These are phyloP conservation scores for Dendrocalamus sinicus DNA, from an alignment of 176 grass and related monocot genomes.

Conservation along the genomic window DNA sequence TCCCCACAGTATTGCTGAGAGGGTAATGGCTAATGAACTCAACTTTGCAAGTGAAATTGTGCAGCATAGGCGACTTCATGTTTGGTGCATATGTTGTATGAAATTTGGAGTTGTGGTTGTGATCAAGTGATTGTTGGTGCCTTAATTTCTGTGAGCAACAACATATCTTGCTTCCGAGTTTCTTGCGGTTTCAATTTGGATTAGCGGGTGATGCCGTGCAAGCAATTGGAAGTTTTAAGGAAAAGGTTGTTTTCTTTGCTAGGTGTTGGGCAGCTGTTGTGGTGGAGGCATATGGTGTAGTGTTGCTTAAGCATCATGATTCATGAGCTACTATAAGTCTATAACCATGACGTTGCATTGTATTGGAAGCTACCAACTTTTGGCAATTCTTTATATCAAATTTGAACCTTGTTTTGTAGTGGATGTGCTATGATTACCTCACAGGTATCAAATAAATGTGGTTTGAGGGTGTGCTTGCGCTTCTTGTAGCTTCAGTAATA, in stretches of 20 bases:
- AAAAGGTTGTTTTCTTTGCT: conserved; percentile 38
- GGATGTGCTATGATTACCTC: conserved; percentile 30
- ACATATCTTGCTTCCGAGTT: background rate
- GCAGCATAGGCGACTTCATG: background rate
- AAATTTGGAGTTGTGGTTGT: background rate
- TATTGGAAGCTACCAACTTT: conserved; percentile 48
- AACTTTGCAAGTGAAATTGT: background rate
- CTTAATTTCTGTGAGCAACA: background rate
- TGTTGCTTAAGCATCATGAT: conserved; percentile 44
- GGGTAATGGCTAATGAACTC: conserved; percentile 48
- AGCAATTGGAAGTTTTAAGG: conserved; percentile 26
- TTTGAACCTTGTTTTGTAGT: conserved; percentile 45
- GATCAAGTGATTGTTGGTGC: background rate
- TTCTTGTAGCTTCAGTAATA: conserved; percentile 18
- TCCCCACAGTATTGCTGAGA: conserved; percentile 89
- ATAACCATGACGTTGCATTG: conserved; percentile 53
- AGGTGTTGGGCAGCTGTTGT: conserved; percentile 34
- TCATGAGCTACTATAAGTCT: conserved; percentile 28
- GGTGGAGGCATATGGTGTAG: conserved; percentile 28
- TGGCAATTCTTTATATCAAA: conserved; percentile 40
- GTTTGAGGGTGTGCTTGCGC: conserved; percentile 10
- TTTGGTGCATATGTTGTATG: background rate
- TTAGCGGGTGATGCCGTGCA: conserved; percentile 43
- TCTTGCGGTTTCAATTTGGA: conserved; percentile 27
- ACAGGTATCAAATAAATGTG: conserved; percentile 34